Percentiles rank a stretch among this genome's conserved stretches.
Conservation (phyloP, 257 asterid species). For the Cruciata laevipes region DNA sequence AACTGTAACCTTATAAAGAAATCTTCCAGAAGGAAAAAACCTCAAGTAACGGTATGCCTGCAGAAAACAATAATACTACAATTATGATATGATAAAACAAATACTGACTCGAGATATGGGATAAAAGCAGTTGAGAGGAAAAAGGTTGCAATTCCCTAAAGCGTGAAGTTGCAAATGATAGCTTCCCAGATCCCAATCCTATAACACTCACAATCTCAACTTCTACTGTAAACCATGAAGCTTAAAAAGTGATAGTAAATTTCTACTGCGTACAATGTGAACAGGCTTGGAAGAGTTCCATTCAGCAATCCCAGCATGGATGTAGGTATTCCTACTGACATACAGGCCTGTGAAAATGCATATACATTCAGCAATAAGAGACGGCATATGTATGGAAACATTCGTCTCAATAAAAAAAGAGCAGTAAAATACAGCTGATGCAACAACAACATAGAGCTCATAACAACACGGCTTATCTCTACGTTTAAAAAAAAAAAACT, state of each 20-base stretch:
- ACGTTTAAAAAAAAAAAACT: not conserved
- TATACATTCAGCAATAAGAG: constrained; percentile 17
- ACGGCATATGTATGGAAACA: not conserved
- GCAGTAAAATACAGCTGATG: not conserved
- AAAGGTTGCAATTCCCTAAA: not conserved
- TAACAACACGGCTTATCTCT: not conserved
- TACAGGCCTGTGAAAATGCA: constrained; percentile 55
- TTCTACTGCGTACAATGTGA: constrained; percentile 55
- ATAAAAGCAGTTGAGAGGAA: not conserved
- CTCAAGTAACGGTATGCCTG: constrained; percentile 93
- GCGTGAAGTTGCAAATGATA: too few species aligned
- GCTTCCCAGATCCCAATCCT: not conserved
- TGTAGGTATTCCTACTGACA: constrained; percentile 92
- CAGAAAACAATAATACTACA: constrained; percentile 18
- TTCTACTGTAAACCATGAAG: not conserved
- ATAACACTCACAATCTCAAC: not conserved
- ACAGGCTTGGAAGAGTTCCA: constrained; percentile 91
- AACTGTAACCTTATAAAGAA: constrained; percentile 68
- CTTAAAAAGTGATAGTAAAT: not conserved
- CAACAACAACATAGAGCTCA: not conserved
- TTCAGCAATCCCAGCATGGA: constrained; percentile 88
- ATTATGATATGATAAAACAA: not conserved
- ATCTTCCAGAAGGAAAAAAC: constrained; percentile 92
- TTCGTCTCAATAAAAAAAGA: not conserved
- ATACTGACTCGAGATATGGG: not conserved